A percentile compares a stretch with the other conserved stretches of the same genome.
Conservation (phyloP, 352 stramenopile species). For the Pythium rhizo-oryzae region DNA sequence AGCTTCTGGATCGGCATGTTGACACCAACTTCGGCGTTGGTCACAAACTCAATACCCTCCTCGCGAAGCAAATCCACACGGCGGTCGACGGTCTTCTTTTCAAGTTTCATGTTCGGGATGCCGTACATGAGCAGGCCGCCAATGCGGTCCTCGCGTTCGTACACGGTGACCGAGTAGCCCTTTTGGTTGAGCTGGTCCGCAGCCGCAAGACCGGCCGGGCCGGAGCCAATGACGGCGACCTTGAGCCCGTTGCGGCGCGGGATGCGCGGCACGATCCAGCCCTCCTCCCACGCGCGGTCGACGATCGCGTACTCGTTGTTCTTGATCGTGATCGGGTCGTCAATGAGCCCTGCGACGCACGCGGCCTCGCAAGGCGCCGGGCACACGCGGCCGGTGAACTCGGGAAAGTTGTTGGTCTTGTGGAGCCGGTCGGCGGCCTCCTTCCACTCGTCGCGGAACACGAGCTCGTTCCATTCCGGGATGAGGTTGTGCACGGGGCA, state of each 20-base stretch:
- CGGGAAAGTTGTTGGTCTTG: constrained; percentile 99
- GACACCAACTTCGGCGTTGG: constrained; percentile 93
- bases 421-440: constrained; percentile 96
- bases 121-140: constrained; percentile 98
- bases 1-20: constrained; percentile 82
- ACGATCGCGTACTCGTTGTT: constrained; percentile 99
- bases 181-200: constrained; percentile 98
- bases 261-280: constrained; percentile 94
- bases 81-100: constrained; percentile 97
- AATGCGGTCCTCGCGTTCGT: constrained; percentile 96
- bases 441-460: constrained; percentile 97
- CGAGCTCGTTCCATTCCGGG: constrained; percentile 98
- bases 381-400: constrained; percentile 98
- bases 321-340: constrained; percentile 98
- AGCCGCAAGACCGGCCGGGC: constrained; percentile 90
- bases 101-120: constrained; percentile 99
- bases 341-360: constrained; percentile 96
- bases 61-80: constrained; percentile 94
- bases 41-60: constrained; percentile 98
- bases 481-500: constrained; percentile 99
- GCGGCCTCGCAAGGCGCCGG: constrained; percentile 96
- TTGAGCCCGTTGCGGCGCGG: constrained; percentile 94
- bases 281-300: constrained; percentile 95
- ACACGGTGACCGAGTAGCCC: constrained; percentile 97
- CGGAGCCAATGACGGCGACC: constrained; percentile 95